Percentiles rank a stretch among this genome's conserved stretches.
Conservation (phyloP, 2,329 filamentous ascomycete genomes). For the Cordyceps militaris region DNA sequence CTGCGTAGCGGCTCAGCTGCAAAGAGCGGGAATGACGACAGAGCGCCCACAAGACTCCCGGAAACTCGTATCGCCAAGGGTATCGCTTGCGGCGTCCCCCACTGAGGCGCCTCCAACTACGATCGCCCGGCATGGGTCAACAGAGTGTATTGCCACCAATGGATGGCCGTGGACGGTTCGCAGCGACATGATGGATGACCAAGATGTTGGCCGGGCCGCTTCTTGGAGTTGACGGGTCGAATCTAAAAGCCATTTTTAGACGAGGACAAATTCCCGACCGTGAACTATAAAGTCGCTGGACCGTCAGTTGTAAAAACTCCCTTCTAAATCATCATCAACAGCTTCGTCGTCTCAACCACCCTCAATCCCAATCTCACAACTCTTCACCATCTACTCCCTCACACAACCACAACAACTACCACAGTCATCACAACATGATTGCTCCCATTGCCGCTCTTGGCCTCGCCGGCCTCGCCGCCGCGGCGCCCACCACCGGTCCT, state of each 20-base stretch:
- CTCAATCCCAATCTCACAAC: neutral
- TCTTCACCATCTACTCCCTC: neutral
- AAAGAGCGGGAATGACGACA: neutral
- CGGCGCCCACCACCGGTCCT: slow-evolving; percentile 14
- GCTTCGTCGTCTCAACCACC: neutral
- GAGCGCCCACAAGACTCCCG: neutral
- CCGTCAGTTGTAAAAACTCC: neutral
- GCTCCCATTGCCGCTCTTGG: neutral
- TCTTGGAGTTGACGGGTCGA: neutral
- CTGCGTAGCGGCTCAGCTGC: neutral
- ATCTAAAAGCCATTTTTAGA: neutral
- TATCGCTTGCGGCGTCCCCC: neutral
- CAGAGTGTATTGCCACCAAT: slow-evolving; percentile 2
- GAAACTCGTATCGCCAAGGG: slow-evolving; percentile 4
- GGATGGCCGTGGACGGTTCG: neutral
- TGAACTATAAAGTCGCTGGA: neutral
- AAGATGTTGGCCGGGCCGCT: neutral
- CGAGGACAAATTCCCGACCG: no score
- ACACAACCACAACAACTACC: neutral
- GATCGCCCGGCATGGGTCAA: neutral
- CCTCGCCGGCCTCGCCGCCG: slow-evolving; percentile 17
- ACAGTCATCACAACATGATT: slow-evolving; percentile 1
- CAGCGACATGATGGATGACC: neutral
- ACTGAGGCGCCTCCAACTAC: neutral
- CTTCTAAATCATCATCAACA: neutral